Conservation (phyloP, 129 eudicot species). For the Arctium lappa region DNA sequence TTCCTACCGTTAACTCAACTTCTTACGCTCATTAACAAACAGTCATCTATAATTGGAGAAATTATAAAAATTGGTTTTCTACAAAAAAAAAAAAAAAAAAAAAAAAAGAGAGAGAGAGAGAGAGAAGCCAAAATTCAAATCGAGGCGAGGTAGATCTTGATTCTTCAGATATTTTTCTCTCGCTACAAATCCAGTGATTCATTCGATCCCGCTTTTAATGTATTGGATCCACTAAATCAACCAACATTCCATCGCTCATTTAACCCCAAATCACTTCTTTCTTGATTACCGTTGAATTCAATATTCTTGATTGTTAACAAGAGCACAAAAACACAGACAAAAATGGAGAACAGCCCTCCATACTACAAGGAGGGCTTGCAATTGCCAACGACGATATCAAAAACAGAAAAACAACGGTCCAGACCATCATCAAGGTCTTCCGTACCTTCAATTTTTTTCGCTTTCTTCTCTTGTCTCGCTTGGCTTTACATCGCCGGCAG, state of each 20-base stretch:
- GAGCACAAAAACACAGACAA: background rate
- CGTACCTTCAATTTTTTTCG: conserved; percentile 44
- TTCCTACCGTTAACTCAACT: no score
- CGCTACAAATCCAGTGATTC: conserved; percentile 1
- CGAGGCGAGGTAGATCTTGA: background rate
- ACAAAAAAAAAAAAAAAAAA: no score
- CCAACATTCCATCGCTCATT: conserved; percentile 1
- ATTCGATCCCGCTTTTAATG: conserved; percentile 1
- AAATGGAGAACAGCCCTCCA: conserved; percentile 39
- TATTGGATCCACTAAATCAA: conserved; percentile 1
- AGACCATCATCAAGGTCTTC: conserved; percentile 29
- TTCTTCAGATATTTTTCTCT: background rate
- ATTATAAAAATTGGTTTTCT: no score
- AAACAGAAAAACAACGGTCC: conserved; percentile 37
- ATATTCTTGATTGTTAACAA: background rate
- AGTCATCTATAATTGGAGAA: no score
- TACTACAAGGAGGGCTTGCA: conserved; percentile 32
- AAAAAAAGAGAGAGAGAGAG: no score
- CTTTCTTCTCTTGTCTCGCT: conserved; percentile 74
- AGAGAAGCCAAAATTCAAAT: background rate
- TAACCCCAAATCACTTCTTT: background rate
- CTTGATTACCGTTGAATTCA: background rate
- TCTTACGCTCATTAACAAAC: no score
- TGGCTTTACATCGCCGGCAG: conserved; percentile 89
- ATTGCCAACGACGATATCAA: conserved; percentile 35